These are phyloP conservation scores for Clarireedia sp. DNA, from an alignment of 2,329 filamentous ascomycete genomes.

Conservation along the genomic window DNA sequence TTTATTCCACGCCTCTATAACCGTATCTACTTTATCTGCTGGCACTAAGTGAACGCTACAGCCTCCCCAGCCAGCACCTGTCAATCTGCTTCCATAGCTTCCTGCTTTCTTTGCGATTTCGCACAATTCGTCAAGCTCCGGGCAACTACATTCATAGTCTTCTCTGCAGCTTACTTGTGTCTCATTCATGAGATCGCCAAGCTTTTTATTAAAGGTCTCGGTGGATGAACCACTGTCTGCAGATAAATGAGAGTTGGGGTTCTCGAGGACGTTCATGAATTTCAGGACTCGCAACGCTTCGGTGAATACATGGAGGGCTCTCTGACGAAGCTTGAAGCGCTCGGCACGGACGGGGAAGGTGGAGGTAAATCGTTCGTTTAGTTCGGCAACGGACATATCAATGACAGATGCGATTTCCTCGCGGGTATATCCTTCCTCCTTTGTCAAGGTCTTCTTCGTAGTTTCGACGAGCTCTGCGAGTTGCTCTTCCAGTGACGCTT, in stretches of 20 bases:
- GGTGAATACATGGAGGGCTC: constrained; percentile 82
- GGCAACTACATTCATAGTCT: constrained; percentile 83
- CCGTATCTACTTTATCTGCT: constrained; percentile 67
- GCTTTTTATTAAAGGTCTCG: constrained; percentile 52
- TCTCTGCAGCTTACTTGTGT: constrained; percentile 84
- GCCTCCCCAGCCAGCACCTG: constrained; percentile 93
- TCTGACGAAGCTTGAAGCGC: constrained; percentile 77
- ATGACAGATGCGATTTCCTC: constrained; percentile 73
- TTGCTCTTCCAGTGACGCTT: constrained; percentile 50
- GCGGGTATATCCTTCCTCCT: constrained; percentile 79
- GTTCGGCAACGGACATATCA: constrained; percentile 57
- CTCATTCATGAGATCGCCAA: constrained; percentile 80
- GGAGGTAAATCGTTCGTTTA: constrained; percentile 73
- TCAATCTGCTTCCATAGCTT: constrained; percentile 76
- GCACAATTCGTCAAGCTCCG: constrained; percentile 87
- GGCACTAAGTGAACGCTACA: constrained; percentile 92
- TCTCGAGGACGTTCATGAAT: constrained; percentile 72
- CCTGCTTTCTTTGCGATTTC: constrained; percentile 69
- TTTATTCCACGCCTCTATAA: constrained; percentile 68
- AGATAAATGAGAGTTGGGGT: constrained; percentile 32
- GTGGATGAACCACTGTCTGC: constrained; percentile 36
- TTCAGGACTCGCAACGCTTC: constrained; percentile 80
- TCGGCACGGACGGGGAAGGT: constrained; percentile 85
- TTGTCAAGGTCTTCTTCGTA: constrained; percentile 60
- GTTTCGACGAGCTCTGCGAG: constrained; percentile 65